Evolutionary conservation across 2,329 filamentous ascomycete genomes (phyloP).

Genomic region (Exserohilum rostratum): DNA sequence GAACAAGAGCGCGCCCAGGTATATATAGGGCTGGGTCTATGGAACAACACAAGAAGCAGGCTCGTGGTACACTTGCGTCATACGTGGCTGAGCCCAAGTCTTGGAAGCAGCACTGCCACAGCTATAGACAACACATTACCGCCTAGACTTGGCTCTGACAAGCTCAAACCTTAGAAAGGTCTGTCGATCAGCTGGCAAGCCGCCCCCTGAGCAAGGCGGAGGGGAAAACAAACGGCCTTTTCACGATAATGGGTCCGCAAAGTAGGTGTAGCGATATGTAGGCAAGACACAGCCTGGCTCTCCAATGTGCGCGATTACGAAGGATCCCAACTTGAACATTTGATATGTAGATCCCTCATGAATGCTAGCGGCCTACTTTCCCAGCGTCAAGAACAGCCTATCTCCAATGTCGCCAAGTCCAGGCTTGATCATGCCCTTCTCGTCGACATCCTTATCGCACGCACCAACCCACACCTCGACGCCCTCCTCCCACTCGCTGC

Average conservation of each 20-base stretch:
- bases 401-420: constrained; percentile 92
- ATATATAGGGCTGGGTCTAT: neutral
- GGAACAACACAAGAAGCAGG: neutral
- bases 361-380: constrained; percentile 59
- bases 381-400: constrained; percentile 84
- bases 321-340: neutral
- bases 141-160: neutral
- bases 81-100: constrained; percentile 1
- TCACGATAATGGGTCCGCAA: neutral
- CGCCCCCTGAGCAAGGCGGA: neutral
- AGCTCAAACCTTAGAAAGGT: neutral
- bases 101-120: constrained; percentile 2
- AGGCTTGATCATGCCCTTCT: constrained; percentile 87
- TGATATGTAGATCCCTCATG: neutral
- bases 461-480: constrained; percentile 83
- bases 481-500: constrained; percentile 76
- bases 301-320: neutral
- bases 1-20: neutral
- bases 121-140: neutral
- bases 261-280: neutral
- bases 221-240: neutral
- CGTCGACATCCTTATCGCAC: constrained; percentile 74
- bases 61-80: neutral
- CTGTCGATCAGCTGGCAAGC: neutral
- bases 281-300: neutral